A percentile compares a stretch with the other conserved stretches of the same genome.
Evolutionary conservation across 768 basidiomycete species (phyloP).

Genomic region (Chalciporus pseudorubinellus): DNA sequence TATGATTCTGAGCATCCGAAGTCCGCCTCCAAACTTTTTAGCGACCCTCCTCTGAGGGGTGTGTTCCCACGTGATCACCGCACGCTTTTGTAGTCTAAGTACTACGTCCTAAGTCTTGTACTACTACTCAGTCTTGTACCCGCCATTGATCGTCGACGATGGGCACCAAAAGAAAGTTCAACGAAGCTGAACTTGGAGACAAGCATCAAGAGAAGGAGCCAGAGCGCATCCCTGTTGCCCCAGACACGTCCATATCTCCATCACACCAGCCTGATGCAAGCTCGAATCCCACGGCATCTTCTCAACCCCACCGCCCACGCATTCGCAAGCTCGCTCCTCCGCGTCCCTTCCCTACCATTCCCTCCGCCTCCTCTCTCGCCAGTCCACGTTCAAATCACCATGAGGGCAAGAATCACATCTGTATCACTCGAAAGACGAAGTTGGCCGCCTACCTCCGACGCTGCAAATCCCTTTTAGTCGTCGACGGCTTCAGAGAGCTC

Average conservation of each 20-base stretch:
- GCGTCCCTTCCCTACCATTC: constrained; percentile 74
- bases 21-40: constrained; percentile 10
- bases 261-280: constrained; percentile 1
- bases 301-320: constrained; percentile 24
- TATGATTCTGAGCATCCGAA: constrained; percentile 6
- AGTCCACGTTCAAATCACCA: constrained; percentile 76
- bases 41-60: constrained; percentile 24
- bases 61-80: neutral
- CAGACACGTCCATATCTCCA: constrained; percentile 2
- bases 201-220: constrained; percentile 1
- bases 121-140: too few relatives aligned
- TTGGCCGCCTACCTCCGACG: constrained; percentile 72
- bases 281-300: neutral
- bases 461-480: constrained; percentile 69
- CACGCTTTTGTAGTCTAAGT: too few relatives aligned
- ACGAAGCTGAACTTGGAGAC: neutral
- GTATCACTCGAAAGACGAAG: constrained; percentile 72
- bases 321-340: constrained; percentile 70
- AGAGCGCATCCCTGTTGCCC: neutral
- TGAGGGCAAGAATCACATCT: constrained; percentile 80
- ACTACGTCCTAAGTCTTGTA: too few relatives aligned
- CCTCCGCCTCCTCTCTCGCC: constrained; percentile 71
- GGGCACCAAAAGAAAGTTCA: constrained; percentile 2
- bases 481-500: constrained; percentile 77
- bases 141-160: constrained; percentile 3